Percentiles rank a stretch among this genome's conserved stretches.
Conservation (phyloP, 2,329 filamentous ascomycete species). For the Cladophialophora psammophila region DNA sequence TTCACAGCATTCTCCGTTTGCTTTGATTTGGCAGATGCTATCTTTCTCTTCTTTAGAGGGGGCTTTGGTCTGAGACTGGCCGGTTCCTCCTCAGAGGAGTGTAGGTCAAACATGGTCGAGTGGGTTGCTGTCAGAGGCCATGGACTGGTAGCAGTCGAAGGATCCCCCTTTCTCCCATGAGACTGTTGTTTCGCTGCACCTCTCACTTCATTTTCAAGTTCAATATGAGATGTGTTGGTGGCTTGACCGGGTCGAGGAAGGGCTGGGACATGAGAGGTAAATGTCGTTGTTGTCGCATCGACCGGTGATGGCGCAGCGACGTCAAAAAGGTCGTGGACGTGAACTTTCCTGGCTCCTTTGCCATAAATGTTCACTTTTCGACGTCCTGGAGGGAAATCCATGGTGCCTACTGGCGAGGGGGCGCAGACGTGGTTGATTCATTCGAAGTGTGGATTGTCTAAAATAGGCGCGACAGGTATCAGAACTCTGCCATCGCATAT, state of each 20-base stretch:
- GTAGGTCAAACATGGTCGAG: slow-evolving; percentile 39
- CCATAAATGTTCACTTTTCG: slow-evolving; percentile 51
- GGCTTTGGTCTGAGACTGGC: slow-evolving; percentile 7
- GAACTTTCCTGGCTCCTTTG: slow-evolving; percentile 38
- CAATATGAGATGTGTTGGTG: neutral
- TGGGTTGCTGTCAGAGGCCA: slow-evolving; percentile 7
- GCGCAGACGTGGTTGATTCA: neutral
- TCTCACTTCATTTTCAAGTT: neutral
- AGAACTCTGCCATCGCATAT: neutral
- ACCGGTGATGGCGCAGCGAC: slow-evolving; percentile 11
- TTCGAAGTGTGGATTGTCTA: neutral
- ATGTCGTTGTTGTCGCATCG: slow-evolving; percentile 8
- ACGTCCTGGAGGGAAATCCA: slow-evolving; percentile 34
- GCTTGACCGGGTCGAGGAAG: neutral
- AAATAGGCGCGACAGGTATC: neutral
- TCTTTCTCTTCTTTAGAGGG: slow-evolving; percentile 34
- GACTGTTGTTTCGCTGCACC: neutral
- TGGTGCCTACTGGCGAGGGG: slow-evolving; percentile 8
- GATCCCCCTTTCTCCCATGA: neutral
- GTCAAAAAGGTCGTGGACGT: slow-evolving; percentile 37
- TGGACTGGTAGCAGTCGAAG: neutral
- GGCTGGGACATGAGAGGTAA: neutral
- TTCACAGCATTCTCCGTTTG: neutral
- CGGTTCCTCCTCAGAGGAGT: slow-evolving; percentile 39
- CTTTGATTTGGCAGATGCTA: slow-evolving; percentile 17